Conservation (phyloP, 495 filamentous ascomycete species). For the Penicillium macrosclerotiorum region DNA sequence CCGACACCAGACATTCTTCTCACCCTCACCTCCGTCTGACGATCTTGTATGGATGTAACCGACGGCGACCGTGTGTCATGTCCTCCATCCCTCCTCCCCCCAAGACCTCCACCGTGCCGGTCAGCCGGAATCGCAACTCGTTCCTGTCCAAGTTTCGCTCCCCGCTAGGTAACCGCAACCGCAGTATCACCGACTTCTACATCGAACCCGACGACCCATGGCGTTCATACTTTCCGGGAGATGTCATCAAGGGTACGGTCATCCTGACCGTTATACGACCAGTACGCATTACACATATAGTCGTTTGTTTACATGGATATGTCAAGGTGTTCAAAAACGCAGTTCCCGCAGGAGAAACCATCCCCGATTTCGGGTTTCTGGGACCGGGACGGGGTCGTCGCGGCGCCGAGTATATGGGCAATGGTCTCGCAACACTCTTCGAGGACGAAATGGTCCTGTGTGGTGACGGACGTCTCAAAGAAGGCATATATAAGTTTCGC, state of each 20-base stretch:
- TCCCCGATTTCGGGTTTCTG: conserved; percentile 44
- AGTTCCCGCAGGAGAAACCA: conserved; percentile 59
- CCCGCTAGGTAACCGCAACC: conserved; percentile 63
- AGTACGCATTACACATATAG: conserved; percentile 85
- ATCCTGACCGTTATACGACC: conserved; percentile 78
- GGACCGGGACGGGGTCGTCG: conserved; percentile 55
- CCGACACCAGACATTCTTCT: conserved; percentile 8
- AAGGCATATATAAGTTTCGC: conserved; percentile 86
- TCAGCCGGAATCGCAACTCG: conserved; percentile 48
- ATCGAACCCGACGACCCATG: conserved; percentile 77
- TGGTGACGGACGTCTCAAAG: conserved; percentile 82
- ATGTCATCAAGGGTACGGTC: conserved; percentile 69
- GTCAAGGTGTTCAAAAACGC: conserved; percentile 84
- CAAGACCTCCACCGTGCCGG: conserved; percentile 36
- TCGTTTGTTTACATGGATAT: conserved; percentile 81
- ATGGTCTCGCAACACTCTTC: conserved; percentile 82
- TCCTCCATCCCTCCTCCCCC: conserved; percentile 40
- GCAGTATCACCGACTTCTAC: conserved; percentile 79
- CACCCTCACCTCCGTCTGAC: conserved; percentile 8
- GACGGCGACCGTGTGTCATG: conserved; percentile 44
- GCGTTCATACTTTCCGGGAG: conserved; percentile 74
- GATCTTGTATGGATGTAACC: conserved; percentile 41
- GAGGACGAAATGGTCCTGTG: conserved; percentile 89
- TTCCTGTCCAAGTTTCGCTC: conserved; percentile 58
- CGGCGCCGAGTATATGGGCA: conserved; percentile 68